Conservation (phyloP, 768 basidiomycete genomes). For the Rhizopogon salebrosus region DNA sequence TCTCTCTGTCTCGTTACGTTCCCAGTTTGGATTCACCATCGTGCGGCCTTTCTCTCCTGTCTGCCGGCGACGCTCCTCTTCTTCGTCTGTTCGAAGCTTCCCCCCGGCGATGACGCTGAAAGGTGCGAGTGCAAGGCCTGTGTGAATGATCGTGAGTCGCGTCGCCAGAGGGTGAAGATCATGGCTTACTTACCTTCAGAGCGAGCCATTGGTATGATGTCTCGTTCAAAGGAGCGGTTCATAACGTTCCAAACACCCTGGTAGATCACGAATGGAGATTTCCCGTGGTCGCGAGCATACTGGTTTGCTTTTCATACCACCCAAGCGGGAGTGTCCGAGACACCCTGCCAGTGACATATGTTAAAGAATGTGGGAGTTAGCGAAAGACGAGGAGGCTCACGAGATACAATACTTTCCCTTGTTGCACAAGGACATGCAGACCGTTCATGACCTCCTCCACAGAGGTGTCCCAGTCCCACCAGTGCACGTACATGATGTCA, state of each 20-base stretch:
- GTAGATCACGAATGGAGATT: conserved; percentile 46
- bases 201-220: conserved; percentile 44
- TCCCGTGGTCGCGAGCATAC: conserved; percentile 39
- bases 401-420: conserved; percentile 46
- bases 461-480: conserved; percentile 41
- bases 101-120: conserved; percentile 39
- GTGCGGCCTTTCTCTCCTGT: conserved; percentile 20
- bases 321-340: conserved; percentile 41
- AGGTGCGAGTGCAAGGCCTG: conserved; percentile 36
- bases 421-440: conserved; percentile 44
- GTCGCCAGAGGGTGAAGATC: conserved; percentile 6
- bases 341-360: conserved; percentile 18
- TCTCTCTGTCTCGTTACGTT: conserved; percentile 38
- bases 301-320: conserved; percentile 40
- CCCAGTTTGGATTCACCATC: conserved; percentile 29
- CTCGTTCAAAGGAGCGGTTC: conserved; percentile 45
- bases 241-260: conserved; percentile 39
- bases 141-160: conserved; percentile 5
- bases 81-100: conserved; percentile 33
- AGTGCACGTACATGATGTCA: conserved; percentile 33
- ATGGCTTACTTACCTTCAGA: not conserved
- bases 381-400: conserved; percentile 17
- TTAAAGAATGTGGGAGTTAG: not conserved
- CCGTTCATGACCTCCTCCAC: conserved; percentile 55
- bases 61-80: conserved; percentile 24